Base-by-base conservation (phyloP, 306 rosid genomes). In the Datisca glomerata region DNA sequence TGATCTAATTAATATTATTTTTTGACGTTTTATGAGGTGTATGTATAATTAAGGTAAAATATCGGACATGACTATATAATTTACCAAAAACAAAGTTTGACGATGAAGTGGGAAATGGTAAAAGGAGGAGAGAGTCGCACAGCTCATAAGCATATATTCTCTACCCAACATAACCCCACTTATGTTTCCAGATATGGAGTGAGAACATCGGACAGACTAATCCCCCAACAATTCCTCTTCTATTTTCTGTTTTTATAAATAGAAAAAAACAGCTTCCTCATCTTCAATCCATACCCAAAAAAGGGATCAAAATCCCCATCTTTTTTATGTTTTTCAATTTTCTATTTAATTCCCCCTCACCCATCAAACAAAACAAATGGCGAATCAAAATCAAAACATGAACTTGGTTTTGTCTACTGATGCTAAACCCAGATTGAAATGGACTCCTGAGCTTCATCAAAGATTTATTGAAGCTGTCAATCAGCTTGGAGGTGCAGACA, bases 131-230 rank as follows among this genome's bases (percentile, higher is more conserved):
- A 15, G 7, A 28, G 64, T 55, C 58, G 12, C 72, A 71, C 64
- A 71, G 80, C 76, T 81, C 79, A 78, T 79, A 72, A 51, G 92
- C 94, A 91, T 85, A 91, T 85, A 91, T 80, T 85, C 98, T 69
- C 58, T 57, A n/a, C 49, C 81, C 93, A 76, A 73, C 79, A 71
- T 51, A 72, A 46, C 87, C 97, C 94, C 86, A 84, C 98, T 74
- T 38, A 59, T 78, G 92, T 80, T 76, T 78, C 98, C 91, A 72
- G 80, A 79, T 83, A 69, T 82, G 89, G 85, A 76, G 86, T 83
- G 93, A 83, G 80, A 76, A 72, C 77, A 77, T 64, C 66, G 57
- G 72, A 68, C 77, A 65, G n/a, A n/a, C n/a, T n/a, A n/a, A n/a
- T n/a, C n/a, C 24, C 43, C 63, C 79, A 68, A 64, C 78, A 63